Conservation (phyloP, 805 yeast genomes). For the Starmerella vaccinii region DNA sequence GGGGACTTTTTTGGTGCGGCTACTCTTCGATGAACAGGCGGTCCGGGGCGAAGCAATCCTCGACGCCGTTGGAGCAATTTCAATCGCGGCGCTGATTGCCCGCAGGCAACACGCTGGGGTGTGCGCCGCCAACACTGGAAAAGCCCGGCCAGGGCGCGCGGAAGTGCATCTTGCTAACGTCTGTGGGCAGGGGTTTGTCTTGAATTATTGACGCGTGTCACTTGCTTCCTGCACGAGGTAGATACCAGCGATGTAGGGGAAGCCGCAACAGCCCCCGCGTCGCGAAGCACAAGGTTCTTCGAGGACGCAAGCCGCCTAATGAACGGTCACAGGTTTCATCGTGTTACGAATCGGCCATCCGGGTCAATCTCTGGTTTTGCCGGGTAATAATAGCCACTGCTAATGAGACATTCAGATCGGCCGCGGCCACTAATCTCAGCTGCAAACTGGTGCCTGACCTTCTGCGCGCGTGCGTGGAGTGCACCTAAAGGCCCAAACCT, state of each 20-base stretch:
- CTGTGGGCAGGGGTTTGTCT: background rate
- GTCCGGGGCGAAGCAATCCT: too few species aligned
- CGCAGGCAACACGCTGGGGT: too few species aligned
- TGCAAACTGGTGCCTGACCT: background rate
- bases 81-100: too few species aligned
- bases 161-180: background rate
- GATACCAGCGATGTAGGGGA: background rate
- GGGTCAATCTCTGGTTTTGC: too few species aligned
- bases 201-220: background rate
- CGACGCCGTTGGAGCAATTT: too few species aligned
- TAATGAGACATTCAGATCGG: background rate
- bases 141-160: background rate
- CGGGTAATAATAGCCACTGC: too few species aligned
- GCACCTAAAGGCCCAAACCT: background rate
- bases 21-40: too few species aligned
- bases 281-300: background rate
- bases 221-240: slow-evolving; percentile 2
- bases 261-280: background rate
- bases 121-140: too few species aligned
- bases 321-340: too few species aligned
- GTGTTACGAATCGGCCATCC: too few species aligned
- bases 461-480: background rate
- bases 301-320: too few species aligned
- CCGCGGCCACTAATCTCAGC: background rate
- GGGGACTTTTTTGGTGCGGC: too few species aligned